Evolutionary conservation across 164 flowering plant genomes (phyloP).

Genomic region (Annona squamosa): DNA sequence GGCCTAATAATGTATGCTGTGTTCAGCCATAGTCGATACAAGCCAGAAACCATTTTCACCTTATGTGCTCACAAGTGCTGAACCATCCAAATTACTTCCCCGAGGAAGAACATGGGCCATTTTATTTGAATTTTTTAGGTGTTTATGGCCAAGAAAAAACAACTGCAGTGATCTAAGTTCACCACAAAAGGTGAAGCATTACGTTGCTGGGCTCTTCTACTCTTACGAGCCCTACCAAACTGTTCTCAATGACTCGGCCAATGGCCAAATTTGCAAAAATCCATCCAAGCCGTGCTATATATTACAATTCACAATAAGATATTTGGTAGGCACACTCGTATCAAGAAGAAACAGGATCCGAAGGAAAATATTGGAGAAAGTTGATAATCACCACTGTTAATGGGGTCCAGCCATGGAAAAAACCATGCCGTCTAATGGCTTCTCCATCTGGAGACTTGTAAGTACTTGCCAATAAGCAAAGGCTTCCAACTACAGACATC

Average conservation of each 20-base stretch:
- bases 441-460: slow-evolving; percentile 92
- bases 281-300: not conserved
- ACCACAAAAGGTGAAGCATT: not conserved
- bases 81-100: not conserved
- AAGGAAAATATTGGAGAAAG: not conserved
- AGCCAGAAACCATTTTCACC: too few species aligned
- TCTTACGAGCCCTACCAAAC: not conserved
- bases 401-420: slow-evolving; percentile 91
- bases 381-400: slow-evolving; percentile 60
- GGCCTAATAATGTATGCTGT: too few species aligned
- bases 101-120: not conserved
- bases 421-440: slow-evolving; percentile 72
- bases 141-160: not conserved
- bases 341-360: not conserved
- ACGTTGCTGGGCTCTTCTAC: not conserved
- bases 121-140: not conserved
- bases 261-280: not conserved
- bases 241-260: not conserved
- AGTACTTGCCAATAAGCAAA: slow-evolving; percentile 76
- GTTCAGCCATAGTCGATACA: too few species aligned
- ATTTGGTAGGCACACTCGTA: not conserved
- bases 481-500: slow-evolving; percentile 92
- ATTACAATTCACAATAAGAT: too few species aligned
- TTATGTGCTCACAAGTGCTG: too few species aligned
- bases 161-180: not conserved